phyloP scores from a whole-genome alignment of 2,329 filamentous ascomycete species.

The Fusarium veterinarium region DNA sequence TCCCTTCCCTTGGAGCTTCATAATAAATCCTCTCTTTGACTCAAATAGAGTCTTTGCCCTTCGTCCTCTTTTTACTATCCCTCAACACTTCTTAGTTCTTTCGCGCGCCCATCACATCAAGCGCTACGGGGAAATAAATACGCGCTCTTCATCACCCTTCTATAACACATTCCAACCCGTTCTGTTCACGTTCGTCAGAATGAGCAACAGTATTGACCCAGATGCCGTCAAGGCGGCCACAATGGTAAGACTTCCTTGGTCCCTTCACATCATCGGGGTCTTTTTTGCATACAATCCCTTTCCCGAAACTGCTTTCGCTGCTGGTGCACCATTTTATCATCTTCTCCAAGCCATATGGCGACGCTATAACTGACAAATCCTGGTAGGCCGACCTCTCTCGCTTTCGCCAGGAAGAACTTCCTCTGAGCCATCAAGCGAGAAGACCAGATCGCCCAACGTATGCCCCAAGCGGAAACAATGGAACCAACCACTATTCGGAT shows the following conservation, averaged over 20 bases:
- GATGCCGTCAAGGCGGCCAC: conserved; percentile 1
- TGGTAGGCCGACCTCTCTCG: conserved; percentile 40
- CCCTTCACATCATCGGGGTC: not conserved
- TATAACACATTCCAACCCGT: not conserved
- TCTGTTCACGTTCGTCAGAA: not conserved
- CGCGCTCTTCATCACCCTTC: not conserved
- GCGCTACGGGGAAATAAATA: not conserved
- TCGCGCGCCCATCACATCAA: not conserved
- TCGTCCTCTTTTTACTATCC: too few relatives aligned
- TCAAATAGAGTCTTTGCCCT: not conserved
- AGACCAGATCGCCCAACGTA: conserved; percentile 14
- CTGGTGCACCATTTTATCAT: not conserved
- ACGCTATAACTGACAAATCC: not conserved
- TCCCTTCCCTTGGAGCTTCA: not conserved
- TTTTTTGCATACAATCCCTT: not conserved
- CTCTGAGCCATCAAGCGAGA: conserved; percentile 21
- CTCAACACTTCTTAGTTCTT: not conserved
- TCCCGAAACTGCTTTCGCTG: not conserved
- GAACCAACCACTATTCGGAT: not conserved
- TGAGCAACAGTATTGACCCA: conserved; percentile 29
- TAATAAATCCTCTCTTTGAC: not conserved
- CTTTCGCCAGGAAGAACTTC: conserved; percentile 41
- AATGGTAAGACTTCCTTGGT: conserved; percentile 31
- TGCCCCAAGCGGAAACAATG: conserved; percentile 21
- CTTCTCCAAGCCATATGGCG: not conserved